phyloP scores from a whole-genome alignment of 192 early-diverging fungal genomes.

The Dissophora ornata region DNA sequence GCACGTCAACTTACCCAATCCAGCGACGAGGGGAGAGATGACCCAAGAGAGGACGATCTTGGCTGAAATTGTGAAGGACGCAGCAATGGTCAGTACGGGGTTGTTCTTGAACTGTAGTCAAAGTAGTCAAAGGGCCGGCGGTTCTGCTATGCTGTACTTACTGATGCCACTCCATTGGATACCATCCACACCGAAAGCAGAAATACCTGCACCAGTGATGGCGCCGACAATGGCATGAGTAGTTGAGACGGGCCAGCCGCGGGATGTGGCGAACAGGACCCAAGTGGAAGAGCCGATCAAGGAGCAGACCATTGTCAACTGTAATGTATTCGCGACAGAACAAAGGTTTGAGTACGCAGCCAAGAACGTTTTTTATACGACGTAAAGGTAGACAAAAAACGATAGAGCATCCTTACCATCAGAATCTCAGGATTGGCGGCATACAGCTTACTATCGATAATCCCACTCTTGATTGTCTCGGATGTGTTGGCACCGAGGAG shows the following conservation, averaged over 20 bases:
- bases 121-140: too few species aligned
- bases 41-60: conserved; percentile 84
- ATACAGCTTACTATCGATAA: conserved; percentile 69
- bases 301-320: conserved; percentile 87
- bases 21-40: conserved; percentile 74
- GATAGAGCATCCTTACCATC: too few species aligned
- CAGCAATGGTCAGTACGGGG: too few species aligned
- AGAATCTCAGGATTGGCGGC: conserved; percentile 71
- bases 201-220: conserved; percentile 78
- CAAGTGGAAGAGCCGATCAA: conserved; percentile 78
- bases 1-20: too few species aligned
- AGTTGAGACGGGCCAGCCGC: conserved; percentile 80
- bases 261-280: conserved; percentile 76
- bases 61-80: too few species aligned
- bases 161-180: conserved; percentile 70
- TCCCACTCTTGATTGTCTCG: conserved; percentile 85
- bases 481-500: conserved; percentile 77
- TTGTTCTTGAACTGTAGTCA: too few species aligned
- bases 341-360: too few species aligned
- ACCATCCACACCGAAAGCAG: conserved; percentile 71
- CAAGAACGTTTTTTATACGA: too few species aligned
- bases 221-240: conserved; percentile 89
- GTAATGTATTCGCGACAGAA: too few species aligned
- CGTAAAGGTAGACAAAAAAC: too few species aligned
- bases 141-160: too few species aligned